Evolutionary conservation across 495 filamentous ascomycete genomes (phyloP).

Genomic region (Rhypophila decipiens): DNA sequence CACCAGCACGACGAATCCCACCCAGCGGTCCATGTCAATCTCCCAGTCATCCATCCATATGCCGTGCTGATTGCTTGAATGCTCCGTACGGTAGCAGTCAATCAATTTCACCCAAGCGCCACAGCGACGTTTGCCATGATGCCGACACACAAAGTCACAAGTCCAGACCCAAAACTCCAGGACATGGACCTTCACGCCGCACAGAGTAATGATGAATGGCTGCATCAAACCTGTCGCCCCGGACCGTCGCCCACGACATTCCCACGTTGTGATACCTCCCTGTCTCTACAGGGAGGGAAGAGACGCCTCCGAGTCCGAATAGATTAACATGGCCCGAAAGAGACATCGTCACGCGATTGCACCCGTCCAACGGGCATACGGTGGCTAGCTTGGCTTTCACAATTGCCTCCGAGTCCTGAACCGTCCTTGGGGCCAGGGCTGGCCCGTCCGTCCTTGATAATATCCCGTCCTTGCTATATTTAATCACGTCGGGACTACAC

Average conservation of each 20-base stretch:
- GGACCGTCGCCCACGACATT: no score
- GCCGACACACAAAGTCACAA: no score
- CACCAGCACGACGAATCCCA: no score
- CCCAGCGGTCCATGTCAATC: background rate
- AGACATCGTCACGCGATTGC: constrained; percentile 22
- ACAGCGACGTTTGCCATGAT: no score
- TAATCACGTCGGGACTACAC: constrained; percentile 17
- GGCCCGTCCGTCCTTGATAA: constrained; percentile 8
- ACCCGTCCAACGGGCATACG: constrained; percentile 15
- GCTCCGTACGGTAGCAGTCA: no score
- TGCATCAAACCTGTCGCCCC: no score
- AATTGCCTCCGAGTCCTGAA: background rate
- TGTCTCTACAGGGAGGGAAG: constrained; percentile 6
- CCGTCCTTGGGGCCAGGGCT: background rate
- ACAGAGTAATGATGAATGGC: no score
- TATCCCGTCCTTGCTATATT: constrained; percentile 22
- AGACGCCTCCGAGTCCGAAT: constrained; percentile 14
- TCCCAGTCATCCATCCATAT: background rate
- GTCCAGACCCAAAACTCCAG: no score
- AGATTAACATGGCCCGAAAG: constrained; percentile 17
- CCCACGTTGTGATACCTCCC: background rate
- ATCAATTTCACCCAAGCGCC: no score
- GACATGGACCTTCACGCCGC: no score
- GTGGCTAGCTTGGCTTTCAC: constrained; percentile 9
- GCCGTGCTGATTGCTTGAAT: background rate